Conservation (phyloP, 2,329 filamentous ascomycete species). For the Colletotrichum sp. region DNA sequence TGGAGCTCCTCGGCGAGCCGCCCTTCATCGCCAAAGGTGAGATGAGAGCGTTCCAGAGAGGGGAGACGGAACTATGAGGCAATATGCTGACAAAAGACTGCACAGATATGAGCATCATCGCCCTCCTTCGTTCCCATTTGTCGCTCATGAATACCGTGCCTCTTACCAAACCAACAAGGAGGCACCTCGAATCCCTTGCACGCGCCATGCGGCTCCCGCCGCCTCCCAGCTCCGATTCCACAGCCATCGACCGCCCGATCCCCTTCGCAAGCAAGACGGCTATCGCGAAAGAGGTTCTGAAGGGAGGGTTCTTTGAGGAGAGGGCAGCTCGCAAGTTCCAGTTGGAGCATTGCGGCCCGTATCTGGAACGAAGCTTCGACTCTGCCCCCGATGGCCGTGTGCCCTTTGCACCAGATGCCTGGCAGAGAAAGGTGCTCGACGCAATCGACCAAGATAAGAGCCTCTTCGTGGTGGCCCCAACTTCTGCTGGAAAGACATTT, state of each 20-base stretch:
- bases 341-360: conserved; percentile 71
- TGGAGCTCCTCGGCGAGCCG: background rate
- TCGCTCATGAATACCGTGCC: background rate
- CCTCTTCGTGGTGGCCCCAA: conserved; percentile 78
- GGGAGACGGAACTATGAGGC: too few species aligned
- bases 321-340: conserved; percentile 58
- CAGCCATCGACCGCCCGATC: background rate
- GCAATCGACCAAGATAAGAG: conserved; percentile 73
- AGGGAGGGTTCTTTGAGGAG: background rate
- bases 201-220: background rate
- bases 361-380: conserved; percentile 77
- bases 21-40: background rate
- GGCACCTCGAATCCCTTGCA: background rate
- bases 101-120: background rate
- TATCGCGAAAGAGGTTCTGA: background rate
- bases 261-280: background rate
- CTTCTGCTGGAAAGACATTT: conserved; percentile 82
- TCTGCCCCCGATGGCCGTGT: conserved; percentile 72
- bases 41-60: background rate
- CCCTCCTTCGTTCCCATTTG: background rate
- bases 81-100: background rate
- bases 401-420: conserved; percentile 74
- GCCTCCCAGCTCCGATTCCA: background rate
- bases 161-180: background rate
- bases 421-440: conserved; percentile 78